Evolutionary conservation across 495 filamentous ascomycete genomes (phyloP).

Genomic region (Penicillium roqueforti): DNA sequence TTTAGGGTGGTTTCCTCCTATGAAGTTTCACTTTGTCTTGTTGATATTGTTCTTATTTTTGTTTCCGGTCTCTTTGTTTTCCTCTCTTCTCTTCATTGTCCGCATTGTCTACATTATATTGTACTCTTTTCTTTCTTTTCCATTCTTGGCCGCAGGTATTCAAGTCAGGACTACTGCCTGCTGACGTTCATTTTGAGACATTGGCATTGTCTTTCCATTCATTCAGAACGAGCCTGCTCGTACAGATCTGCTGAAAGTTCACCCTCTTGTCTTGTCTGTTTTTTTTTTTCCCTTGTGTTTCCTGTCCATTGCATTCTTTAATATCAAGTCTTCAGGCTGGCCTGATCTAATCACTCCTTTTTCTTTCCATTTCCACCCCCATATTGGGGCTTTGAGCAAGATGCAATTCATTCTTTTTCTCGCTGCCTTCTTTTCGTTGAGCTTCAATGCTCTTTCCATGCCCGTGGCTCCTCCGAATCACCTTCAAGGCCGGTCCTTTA

Average conservation of each 20-base stretch:
- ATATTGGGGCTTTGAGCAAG: constrained; percentile 7
- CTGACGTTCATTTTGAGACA: constrained; percentile 3
- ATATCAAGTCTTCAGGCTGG: constrained; percentile 9
- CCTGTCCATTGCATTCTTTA: constrained; percentile 12
- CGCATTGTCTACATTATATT: constrained; percentile 3
- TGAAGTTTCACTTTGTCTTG: constrained; percentile 14
- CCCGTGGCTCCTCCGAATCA: constrained; percentile 25
- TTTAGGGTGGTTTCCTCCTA: not conserved
- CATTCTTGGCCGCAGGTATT: constrained; percentile 23
- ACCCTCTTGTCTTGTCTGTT: constrained; percentile 13
- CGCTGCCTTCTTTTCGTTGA: constrained; percentile 28
- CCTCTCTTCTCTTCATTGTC: not conserved
- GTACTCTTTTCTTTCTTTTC: constrained; percentile 14
- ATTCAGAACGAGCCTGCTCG: not conserved
- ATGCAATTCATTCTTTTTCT: constrained; percentile 34
- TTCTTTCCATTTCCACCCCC: constrained; percentile 4
- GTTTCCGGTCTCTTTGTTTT: not conserved
- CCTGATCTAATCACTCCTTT: constrained; percentile 7
- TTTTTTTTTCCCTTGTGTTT: constrained; percentile 14
- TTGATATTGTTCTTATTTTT: constrained; percentile 8
- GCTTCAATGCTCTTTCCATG: constrained; percentile 38
- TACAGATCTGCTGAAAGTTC: not conserved
- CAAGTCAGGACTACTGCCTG: constrained; percentile 10
- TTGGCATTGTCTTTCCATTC: constrained; percentile 5
- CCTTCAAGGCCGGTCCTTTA: constrained; percentile 48